A percentile compares a stretch with the other conserved stretches of the same genome.
Conservation (phyloP, 352 stramenopile genomes). For the Globisporangium canariense region DNA sequence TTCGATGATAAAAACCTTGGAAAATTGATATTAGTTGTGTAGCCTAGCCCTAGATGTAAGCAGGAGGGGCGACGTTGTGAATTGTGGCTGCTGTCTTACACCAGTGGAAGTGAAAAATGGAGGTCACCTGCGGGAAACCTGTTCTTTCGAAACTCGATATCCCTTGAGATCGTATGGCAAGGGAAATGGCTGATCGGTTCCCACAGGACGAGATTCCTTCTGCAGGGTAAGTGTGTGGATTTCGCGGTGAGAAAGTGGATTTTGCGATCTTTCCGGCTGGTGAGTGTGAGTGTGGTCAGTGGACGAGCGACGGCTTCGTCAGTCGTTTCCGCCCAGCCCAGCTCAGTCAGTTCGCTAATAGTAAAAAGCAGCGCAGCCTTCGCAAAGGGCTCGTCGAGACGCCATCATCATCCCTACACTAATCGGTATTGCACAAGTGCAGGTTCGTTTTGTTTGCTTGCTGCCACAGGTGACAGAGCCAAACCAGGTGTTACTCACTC, state of each 20-base stretch:
- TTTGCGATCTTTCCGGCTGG: constrained; percentile 7
- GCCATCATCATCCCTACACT: neutral
- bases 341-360: neutral
- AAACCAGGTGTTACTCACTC: neutral
- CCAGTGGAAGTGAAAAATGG: neutral
- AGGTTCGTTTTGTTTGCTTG: neutral
- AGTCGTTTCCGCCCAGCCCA: neutral
- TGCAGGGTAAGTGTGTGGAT: neutral
- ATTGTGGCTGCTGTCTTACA: neutral
- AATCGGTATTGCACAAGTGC: neutral
- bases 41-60: neutral
- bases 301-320: neutral
- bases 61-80: neutral
- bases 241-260: constrained; percentile 1
- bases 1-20: neutral
- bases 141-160: neutral
- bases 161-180: neutral
- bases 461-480: neutral
- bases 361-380: too few species aligned
- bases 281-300: neutral
- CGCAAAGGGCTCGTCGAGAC: neutral
- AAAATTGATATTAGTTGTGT: neutral
- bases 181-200: neutral
- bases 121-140: neutral
- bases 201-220: constrained; percentile 2